Evolutionary conservation across 495 filamentous ascomycete genomes (phyloP), one percentile per base, ranked within the genome.

Genomic region (Aspergillus nanangensis): DNA sequence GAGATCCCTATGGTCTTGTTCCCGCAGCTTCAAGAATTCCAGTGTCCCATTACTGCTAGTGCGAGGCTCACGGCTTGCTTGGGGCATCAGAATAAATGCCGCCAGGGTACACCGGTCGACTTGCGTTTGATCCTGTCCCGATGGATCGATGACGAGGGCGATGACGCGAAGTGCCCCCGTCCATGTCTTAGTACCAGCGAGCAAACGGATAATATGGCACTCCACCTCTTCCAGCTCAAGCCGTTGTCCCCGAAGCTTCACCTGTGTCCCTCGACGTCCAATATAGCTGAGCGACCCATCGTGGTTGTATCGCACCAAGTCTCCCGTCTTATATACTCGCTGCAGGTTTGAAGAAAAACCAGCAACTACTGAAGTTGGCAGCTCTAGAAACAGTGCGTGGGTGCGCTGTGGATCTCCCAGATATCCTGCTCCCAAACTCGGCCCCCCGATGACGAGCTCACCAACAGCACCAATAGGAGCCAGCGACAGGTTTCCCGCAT

Each of bases 401-500:
- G 47, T 55, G 8, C 35, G 21, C 1, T 25, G 8, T 0, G 50
- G 25, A 21, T 50, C 32, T 9, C 35, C 5, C 10, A 53, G 29
- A 48, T 57, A 57, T 22, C 54, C 54, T n/a, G 14, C 7, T 4
- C 44, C 45, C 2, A 57, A 36, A 37, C 52, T 46, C 38, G 63
- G 54, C 31, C 55, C 52, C 54, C 53, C 44, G 32, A 63, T 38
- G 14, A 72, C 22, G 7, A 79, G 52, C 57, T 79, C 75, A 14
- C 71, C 75, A 11, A 72, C 55, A 1, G 62, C 66, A 13, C 73
- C 72, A 21, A 61, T 33, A 8, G 72, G 74, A 2, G 66, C 58
- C 0, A 75, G 55, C n/a, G n/a, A n/a, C n/a, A n/a, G n/a, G n/a
- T n/a, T n/a, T n/a, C n/a, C n/a, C n/a, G n/a, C n/a, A n/a, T n/a